phyloP scores from a whole-genome alignment of 1,284 basidiomycete genomes.

The Ceratobasidium sp. region DNA sequence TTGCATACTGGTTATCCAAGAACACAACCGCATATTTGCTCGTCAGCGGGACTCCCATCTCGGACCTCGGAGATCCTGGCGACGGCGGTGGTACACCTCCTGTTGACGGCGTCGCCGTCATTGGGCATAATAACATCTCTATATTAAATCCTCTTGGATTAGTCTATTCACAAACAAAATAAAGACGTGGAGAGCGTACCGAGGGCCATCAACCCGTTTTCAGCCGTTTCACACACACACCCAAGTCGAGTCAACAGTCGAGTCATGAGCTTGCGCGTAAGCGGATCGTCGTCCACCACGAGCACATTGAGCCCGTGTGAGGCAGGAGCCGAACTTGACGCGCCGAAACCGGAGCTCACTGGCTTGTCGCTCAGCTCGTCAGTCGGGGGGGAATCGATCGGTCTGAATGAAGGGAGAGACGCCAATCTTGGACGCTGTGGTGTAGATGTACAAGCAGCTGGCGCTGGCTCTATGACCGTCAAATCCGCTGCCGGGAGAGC shows the following conservation, averaged over 20 bases:
- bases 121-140: slow-evolving; percentile 72
- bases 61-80: slow-evolving; percentile 3
- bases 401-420: slow-evolving; percentile 39
- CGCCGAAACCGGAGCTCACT: not conserved
- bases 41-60: not conserved
- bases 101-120: slow-evolving; percentile 54
- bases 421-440: slow-evolving; percentile 37
- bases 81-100: slow-evolving; percentile 24
- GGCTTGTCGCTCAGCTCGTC: slow-evolving; percentile 41
- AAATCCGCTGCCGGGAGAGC: slow-evolving; percentile 9
- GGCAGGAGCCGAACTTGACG: slow-evolving; percentile 45
- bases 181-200: not conserved
- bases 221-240: slow-evolving; percentile 82
- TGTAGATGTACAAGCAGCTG: not conserved
- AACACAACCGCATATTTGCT: slow-evolving; percentile 76
- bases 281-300: slow-evolving; percentile 81
- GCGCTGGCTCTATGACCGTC: not conserved
- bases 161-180: not conserved
- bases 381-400: slow-evolving; percentile 21
- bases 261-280: slow-evolving; percentile 86
- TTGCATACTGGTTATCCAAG: slow-evolving; percentile 77
- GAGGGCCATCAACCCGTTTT: slow-evolving; percentile 86
- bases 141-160: not conserved
- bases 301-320: slow-evolving; percentile 66
- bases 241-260: slow-evolving; percentile 83